Percentiles rank a stretch among this genome's conserved stretches.
phyloP scores from a whole-genome alignment of 495 filamentous ascomycete genomes.

The Xylaria castorea region DNA sequence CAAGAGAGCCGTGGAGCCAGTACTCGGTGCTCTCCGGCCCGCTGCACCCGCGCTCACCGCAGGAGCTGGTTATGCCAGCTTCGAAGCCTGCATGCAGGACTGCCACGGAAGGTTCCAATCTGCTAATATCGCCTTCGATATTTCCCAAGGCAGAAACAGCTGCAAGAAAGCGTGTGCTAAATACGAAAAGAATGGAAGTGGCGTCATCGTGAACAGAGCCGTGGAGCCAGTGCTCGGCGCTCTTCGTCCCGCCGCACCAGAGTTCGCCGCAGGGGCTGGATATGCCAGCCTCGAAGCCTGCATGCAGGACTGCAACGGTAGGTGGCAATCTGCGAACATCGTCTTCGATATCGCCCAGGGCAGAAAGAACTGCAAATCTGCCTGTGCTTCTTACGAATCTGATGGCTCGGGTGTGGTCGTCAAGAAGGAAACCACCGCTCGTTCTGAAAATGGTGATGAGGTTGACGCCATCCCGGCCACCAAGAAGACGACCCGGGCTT shows the following conservation, averaged over 20 bases:
- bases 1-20: background rate
- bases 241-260: background rate
- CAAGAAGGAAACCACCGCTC: slow-evolving; percentile 5
- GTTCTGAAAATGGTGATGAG: too few species aligned
- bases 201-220: background rate
- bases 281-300: background rate
- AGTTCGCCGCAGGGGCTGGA: background rate
- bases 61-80: background rate
- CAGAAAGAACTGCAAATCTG: background rate
- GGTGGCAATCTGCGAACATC: slow-evolving; percentile 2
- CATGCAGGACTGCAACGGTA: background rate
- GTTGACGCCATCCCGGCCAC: background rate
- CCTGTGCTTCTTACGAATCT: background rate
- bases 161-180: background rate
- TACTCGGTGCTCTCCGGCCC: background rate
- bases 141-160: background rate
- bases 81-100: background rate
- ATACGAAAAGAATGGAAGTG: background rate
- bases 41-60: background rate
- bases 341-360: background rate
- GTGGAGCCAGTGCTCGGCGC: background rate
- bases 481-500: background rate
- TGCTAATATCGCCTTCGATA: background rate
- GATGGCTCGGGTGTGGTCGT: background rate
- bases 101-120: background rate